Conservation (phyloP, 2,329 filamentous ascomycete species). For the Sarocladium oryzae region DNA sequence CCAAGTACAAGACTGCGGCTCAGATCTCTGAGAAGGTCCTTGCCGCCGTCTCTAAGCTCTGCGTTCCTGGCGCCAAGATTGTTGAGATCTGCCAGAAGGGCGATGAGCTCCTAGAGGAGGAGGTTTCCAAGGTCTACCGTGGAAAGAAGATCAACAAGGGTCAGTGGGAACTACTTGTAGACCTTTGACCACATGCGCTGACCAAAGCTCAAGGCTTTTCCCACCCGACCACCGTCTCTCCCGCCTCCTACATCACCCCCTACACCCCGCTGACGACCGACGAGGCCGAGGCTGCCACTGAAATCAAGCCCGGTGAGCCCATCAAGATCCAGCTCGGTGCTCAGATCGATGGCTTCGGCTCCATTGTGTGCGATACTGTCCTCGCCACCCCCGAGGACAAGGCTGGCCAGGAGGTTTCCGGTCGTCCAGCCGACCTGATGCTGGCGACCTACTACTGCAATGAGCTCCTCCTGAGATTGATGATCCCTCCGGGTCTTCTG, state of each 20-base stretch:
- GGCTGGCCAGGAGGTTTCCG: conserved; percentile 58
- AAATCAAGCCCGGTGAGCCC: conserved; percentile 77
- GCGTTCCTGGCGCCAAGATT: conserved; percentile 84
- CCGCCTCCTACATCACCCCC: conserved; percentile 88
- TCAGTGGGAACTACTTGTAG: conserved; percentile 31
- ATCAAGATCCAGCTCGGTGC: conserved; percentile 99
- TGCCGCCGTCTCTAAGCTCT: conserved; percentile 68
- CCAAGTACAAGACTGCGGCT: conserved; percentile 97
- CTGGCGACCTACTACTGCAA: conserved; percentile 93
- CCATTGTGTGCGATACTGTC: conserved; percentile 92
- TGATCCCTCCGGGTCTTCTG: conserved; percentile 84
- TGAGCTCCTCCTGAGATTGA: conserved; percentile 83
- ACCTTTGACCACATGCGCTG: neutral
- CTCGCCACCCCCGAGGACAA: conserved; percentile 55
- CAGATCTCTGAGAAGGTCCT: conserved; percentile 95
- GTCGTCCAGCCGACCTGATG: conserved; percentile 77
- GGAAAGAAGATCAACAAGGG: conserved; percentile 96
- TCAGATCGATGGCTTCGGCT: conserved; percentile 94
- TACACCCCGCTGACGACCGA: conserved; percentile 91
- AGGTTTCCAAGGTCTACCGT: conserved; percentile 93
- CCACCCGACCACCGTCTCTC: conserved; percentile 92
- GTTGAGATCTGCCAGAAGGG: conserved; percentile 92
- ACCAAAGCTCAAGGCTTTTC: conserved; percentile 59
- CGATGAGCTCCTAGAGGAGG: conserved; percentile 89
- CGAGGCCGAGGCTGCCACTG: conserved; percentile 70